Evolutionary conservation across 164 flowering plant species (phyloP), one percentile per base, ranked within the genome.

Genomic region (Nelumbo lutea): DNA sequence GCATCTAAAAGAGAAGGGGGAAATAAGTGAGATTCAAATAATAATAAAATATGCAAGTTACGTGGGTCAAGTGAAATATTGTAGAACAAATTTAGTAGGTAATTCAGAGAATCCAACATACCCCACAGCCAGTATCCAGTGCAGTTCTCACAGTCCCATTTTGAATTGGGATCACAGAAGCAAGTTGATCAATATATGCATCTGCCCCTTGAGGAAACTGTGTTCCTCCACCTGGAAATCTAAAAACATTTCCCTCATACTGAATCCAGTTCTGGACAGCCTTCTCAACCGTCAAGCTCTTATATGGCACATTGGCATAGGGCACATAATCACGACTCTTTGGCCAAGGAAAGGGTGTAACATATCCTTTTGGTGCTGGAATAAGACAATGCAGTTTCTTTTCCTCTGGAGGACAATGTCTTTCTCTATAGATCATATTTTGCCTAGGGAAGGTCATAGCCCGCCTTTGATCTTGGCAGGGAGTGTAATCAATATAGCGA

Each of bases 251-350:
- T 40, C 96, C 96, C 75, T 93, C 96, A 70, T 86, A 90, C 63
- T 93, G 98, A 42, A 93, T 82, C 98, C 98, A 93, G 68, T 93
- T 90, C 80, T 93, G 98, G 64, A 90, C 82, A 56, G 98, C 98
- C 85, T 93, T 93, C 82, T 93, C 98, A 45, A 93, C 93, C 2
- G 96, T 93, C 82, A 93, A 81, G 73, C 89, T 86, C 77, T 93
- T 93, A 59, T 93, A 87, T 0, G 96, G 96, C 42, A 88, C 96
- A 84, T 93, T 93, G 27, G 96, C 98, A 84, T 73, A 93, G 13
- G 91, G 95, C 6, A 90, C 98, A 80, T 84, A 93, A 67, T 93
- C 98, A 67, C 96, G 90, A 68, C 98, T 90, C 80, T 88, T 90
- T 6, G 98, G 98, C 98, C 98, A 93, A 5, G 86, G 89, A 68